Evolutionary conservation across 768 basidiomycete genomes (phyloP).

Genomic region (Collybiopsis confluens): DNA sequence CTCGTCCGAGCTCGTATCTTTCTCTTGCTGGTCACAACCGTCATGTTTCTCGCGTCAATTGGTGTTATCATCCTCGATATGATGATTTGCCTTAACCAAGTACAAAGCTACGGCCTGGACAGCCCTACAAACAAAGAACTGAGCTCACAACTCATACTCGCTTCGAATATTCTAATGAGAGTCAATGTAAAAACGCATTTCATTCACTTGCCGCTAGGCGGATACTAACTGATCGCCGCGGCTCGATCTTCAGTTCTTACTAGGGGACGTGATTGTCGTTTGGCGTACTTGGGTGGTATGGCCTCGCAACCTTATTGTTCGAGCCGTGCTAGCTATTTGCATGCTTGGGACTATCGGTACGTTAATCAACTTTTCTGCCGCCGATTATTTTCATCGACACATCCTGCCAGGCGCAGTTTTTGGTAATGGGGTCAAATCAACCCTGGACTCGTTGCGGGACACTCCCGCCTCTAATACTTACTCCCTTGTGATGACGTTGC

Average conservation of each 20-base stretch:
- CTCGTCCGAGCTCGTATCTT: neutral
- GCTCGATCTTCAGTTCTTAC: conserved; percentile 10
- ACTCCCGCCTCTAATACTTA: neutral
- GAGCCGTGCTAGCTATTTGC: conserved; percentile 11
- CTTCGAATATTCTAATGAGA: conserved; percentile 1
- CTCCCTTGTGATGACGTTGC: conserved; percentile 14
- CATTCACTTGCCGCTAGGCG: neutral
- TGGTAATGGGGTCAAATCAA: conserved; percentile 13
- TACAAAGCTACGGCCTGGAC: neutral
- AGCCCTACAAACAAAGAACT: neutral
- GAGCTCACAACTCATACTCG: neutral
- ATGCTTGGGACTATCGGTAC: conserved; percentile 13
- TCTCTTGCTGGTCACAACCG: neutral
- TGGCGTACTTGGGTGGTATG: conserved; percentile 18
- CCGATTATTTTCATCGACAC: neutral
- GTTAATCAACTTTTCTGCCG: neutral
- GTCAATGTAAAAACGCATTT: neutral
- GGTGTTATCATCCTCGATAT: conserved; percentile 1
- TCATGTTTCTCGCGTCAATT: conserved; percentile 2
- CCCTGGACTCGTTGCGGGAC: conserved; percentile 7
- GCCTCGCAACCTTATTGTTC: conserved; percentile 10
- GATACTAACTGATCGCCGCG: neutral
- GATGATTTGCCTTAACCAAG: neutral
- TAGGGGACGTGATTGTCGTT: conserved; percentile 16
- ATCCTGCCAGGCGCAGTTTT: conserved; percentile 7